Percentiles rank a stretch among this genome's conserved stretches.
Conservation (phyloP, 2,329 filamentous ascomycete species). For the Ceratocystis albifundus region DNA sequence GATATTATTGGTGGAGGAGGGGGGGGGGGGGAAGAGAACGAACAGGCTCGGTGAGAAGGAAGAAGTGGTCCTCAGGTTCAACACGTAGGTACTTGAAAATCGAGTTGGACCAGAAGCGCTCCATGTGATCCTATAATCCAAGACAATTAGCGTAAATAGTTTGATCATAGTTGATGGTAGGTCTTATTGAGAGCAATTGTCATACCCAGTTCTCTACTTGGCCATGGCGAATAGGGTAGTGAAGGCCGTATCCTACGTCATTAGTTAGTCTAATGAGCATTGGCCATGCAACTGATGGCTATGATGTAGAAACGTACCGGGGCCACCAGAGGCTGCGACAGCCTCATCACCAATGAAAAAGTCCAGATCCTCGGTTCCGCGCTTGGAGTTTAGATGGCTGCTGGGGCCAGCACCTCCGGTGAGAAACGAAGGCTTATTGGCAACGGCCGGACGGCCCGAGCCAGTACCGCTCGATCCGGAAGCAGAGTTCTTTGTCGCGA, state of each 20-base stretch:
- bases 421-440: conserved; percentile 89
- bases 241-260: conserved; percentile 70
- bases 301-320: conserved; percentile 44
- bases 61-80: conserved; percentile 97
- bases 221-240: conserved; percentile 95
- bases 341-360: conserved; percentile 99
- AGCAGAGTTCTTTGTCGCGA: conserved; percentile 77
- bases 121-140: conserved; percentile 75
- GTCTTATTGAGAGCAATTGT: conserved; percentile 1
- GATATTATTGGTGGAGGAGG: conserved; percentile 28
- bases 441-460: conserved; percentile 78
- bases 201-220: conserved; percentile 97
- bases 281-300: conserved; percentile 3
- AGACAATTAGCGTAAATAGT: conserved; percentile 7
- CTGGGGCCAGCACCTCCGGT: conserved; percentile 76
- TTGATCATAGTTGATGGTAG: conserved; percentile 24
- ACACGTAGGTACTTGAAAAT: conserved; percentile 99
- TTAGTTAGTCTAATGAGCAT: conserved; percentile 22
- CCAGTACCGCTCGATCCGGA: conserved; percentile 63
- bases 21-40: no score
- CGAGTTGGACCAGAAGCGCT: conserved; percentile 99
- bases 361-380: conserved; percentile 93
- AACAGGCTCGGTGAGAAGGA: conserved; percentile 91
- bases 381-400: conserved; percentile 77
- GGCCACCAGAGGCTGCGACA: conserved; percentile 67